phyloP scores from a whole-genome alignment of 192 early-diverging fungal genomes.

The Umbelopsis vinacea region DNA sequence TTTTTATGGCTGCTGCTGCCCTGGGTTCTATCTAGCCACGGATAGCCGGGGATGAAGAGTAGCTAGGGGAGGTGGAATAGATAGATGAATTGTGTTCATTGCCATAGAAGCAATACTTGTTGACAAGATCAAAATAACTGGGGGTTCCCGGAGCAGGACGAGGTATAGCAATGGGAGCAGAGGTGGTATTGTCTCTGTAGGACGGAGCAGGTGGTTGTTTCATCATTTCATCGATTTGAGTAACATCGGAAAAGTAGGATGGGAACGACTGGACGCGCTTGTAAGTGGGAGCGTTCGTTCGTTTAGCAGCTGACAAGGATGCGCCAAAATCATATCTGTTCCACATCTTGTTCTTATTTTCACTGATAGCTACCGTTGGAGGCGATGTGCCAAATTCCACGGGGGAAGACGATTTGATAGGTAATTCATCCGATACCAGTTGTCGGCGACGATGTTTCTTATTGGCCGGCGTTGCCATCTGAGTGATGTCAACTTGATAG shows the following conservation, averaged over 20 bases:
- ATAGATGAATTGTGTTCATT: slow-evolving; percentile 17
- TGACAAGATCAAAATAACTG: slow-evolving; percentile 54
- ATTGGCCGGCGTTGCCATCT: neutral
- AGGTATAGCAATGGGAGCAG: slow-evolving; percentile 23
- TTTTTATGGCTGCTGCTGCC: no score
- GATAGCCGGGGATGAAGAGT: slow-evolving; percentile 18
- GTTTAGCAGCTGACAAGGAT: slow-evolving; percentile 38
- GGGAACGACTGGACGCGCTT: slow-evolving; percentile 18
- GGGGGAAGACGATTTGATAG: neutral
- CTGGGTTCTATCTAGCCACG: slow-evolving; percentile 16
- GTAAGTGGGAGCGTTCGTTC: neutral
- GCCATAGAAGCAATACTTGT: slow-evolving; percentile 61
- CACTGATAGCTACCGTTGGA: neutral
- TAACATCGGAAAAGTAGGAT: slow-evolving; percentile 5
- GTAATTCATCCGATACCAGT: neutral
- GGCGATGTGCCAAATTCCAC: neutral
- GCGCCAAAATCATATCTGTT: slow-evolving; percentile 45
- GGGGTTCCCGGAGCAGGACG: slow-evolving; percentile 38
- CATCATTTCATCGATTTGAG: slow-evolving; percentile 13
- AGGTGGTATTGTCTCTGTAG: neutral
- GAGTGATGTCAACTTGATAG: slow-evolving; percentile 66
- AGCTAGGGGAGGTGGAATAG: slow-evolving; percentile 24
- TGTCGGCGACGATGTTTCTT: neutral
- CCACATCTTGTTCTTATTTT: slow-evolving; percentile 26
- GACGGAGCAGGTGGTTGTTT: neutral